Percentiles rank a stretch among this genome's conserved stretches.
phyloP scores from a whole-genome alignment of 257 asterid species.

The Dorcoceras hygrometricum region DNA sequence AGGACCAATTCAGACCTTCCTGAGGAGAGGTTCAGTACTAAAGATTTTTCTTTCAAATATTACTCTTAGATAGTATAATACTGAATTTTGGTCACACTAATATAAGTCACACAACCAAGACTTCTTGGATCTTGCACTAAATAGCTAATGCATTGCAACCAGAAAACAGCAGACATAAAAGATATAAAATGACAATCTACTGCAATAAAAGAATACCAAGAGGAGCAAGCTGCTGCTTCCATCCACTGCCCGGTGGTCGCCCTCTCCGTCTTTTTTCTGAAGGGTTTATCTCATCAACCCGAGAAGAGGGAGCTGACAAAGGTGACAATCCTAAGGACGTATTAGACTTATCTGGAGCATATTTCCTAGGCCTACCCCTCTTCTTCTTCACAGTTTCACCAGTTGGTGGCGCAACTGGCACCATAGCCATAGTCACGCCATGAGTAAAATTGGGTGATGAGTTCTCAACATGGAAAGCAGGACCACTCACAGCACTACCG shows the following conservation, averaged over 20 bases:
- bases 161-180: neutral
- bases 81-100: neutral
- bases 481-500: constrained; percentile 39
- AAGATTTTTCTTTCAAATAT: neutral
- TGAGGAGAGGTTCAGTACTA: too few relatives aligned
- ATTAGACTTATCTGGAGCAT: constrained; percentile 80
- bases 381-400: constrained; percentile 76
- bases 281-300: constrained; percentile 42
- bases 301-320: constrained; percentile 44
- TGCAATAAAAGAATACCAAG: constrained; percentile 51
- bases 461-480: constrained; percentile 63
- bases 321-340: constrained; percentile 72
- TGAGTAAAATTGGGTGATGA: constrained; percentile 51
- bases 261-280: constrained; percentile 63
- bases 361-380: constrained; percentile 95
- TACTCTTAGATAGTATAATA: neutral
- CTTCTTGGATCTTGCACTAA: neutral
- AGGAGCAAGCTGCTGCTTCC: constrained; percentile 95
- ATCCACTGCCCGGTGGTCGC: constrained; percentile 89
- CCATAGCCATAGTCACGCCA: constrained; percentile 36
- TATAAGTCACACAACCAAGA: neutral
- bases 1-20: neutral
- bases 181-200: neutral
- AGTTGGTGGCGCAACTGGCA: constrained; percentile 39
- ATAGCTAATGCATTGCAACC: constrained; percentile 5